Conservation (phyloP, 805 yeast genomes). For the Lachancea mirantina region DNA sequence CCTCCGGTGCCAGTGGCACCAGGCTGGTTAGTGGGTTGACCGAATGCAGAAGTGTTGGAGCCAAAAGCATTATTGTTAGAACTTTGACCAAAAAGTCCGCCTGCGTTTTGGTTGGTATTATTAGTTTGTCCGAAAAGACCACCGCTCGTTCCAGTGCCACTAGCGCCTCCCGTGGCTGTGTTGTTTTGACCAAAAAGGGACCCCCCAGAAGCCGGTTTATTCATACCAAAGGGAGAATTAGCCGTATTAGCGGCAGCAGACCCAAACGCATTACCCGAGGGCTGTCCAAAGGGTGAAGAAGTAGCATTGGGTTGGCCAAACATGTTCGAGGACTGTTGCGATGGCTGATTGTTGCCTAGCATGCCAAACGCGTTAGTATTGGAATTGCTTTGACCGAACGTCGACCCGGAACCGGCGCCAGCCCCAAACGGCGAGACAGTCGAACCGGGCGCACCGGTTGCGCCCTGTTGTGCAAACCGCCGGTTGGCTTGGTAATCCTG, state of each 20-base stretch:
- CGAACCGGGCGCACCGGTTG: conserved; percentile 25
- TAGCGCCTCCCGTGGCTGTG: conserved; percentile 33
- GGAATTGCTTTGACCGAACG: conserved; percentile 33
- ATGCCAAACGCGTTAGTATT: conserved; percentile 30
- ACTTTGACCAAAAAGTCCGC: conserved; percentile 27
- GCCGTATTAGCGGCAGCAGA: conserved; percentile 15
- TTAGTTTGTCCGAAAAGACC: conserved; percentile 20
- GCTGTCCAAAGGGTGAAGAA: conserved; percentile 23
- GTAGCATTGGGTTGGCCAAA: conserved; percentile 24
- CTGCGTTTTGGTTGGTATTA: conserved; percentile 32
- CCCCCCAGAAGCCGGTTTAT: conserved; percentile 26
- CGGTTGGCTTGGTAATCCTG: conserved; percentile 76
- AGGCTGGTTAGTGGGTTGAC: conserved; percentile 13
- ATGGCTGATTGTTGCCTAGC: conserved; percentile 13
- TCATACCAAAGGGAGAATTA: conserved; percentile 37
- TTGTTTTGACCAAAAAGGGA: conserved; percentile 24
- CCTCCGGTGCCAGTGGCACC: conserved; percentile 8
- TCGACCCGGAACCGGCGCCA: conserved; percentile 14
- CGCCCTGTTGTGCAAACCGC: conserved; percentile 17
- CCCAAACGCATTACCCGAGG: conserved; percentile 7
- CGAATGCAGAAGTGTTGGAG: conserved; percentile 21
- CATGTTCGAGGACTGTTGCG: conserved; percentile 8
- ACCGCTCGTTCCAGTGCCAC: conserved; percentile 15
- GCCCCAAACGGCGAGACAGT: conserved; percentile 31
- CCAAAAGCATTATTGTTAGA: conserved; percentile 17